phyloP scores from a whole-genome alignment of 2,329 filamentous ascomycete species.

The Aspergillus felis region DNA sequence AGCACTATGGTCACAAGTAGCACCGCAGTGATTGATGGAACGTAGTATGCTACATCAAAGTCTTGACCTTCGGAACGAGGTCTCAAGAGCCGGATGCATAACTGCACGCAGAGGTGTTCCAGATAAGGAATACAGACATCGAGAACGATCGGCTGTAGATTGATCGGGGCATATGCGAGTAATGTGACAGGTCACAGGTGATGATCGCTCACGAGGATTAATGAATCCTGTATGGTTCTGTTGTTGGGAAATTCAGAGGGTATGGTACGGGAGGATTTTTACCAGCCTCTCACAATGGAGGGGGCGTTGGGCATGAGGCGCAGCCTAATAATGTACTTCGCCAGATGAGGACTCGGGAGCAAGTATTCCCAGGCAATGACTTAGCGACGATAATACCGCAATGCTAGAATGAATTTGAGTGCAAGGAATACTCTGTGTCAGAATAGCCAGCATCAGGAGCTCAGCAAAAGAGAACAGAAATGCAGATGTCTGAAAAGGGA shows the following conservation, averaged over 20 bases:
- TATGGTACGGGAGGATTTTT: not conserved
- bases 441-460: not conserved
- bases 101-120: not conserved
- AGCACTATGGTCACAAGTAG: not conserved
- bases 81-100: not conserved
- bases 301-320: not conserved
- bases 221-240: not conserved
- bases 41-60: not conserved
- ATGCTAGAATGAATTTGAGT: not conserved
- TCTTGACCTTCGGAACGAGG: not conserved
- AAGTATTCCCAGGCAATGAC: not conserved
- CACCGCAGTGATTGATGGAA: not conserved
- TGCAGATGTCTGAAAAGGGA: not conserved
- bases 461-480: not conserved
- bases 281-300: too few species aligned
- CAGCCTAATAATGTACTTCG: not conserved
- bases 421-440: not conserved
- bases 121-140: not conserved
- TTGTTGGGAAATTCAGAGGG: not conserved
- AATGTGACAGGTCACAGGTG: not conserved
- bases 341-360: not conserved
- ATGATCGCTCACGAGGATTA: not conserved
- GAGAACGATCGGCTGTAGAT: not conserved
- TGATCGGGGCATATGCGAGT: not conserved
- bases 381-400: too few species aligned